A percentile compares a stretch with the other conserved stretches of the same genome.
Conservation (phyloP, 1,284 basidiomycete genomes). For the Cystobasidium pallidum region DNA sequence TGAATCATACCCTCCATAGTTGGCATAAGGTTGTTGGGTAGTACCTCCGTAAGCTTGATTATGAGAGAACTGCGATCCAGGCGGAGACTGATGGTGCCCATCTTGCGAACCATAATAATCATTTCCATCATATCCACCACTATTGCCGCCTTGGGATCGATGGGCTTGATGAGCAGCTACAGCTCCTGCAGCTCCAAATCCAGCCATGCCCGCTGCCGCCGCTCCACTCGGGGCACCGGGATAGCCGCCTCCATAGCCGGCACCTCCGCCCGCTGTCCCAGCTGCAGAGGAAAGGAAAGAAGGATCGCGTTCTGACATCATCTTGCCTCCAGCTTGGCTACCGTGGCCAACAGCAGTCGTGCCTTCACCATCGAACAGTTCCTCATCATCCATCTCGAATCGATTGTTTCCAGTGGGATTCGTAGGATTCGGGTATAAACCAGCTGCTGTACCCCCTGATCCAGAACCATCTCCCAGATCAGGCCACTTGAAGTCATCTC, state of each 20-base stretch:
- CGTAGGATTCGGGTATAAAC: constrained; percentile 38
- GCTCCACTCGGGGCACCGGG: constrained; percentile 14
- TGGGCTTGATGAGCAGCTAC: constrained; percentile 32
- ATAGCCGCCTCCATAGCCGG: constrained; percentile 31
- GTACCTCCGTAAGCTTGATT: constrained; percentile 22
- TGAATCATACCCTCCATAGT: constrained; percentile 30
- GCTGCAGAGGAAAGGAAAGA: constrained; percentile 43
- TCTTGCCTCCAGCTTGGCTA: constrained; percentile 20
- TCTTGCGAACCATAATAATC: constrained; percentile 34
- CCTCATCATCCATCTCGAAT: constrained; percentile 45
- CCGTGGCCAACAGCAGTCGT: constrained; percentile 24
- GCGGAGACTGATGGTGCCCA: constrained; percentile 24
- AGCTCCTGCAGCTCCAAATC: constrained; percentile 36
- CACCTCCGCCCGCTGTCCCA: constrained; percentile 33
- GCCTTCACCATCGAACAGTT: constrained; percentile 31
- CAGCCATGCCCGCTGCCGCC: constrained; percentile 23
- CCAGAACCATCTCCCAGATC: constrained; percentile 41
- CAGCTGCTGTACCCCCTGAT: constrained; percentile 39
- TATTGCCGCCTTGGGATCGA: constrained; percentile 25
- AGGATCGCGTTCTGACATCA: constrained; percentile 43
- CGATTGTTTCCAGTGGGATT: constrained; percentile 43
- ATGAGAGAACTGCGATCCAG: constrained; percentile 19
- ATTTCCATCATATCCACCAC: constrained; percentile 9
- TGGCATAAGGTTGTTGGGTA: not conserved
- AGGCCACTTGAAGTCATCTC: constrained; percentile 44